Base-by-base conservation (phyloP, 2,329 filamentous ascomycete species). In the Apiospora malaysiana region DNA sequence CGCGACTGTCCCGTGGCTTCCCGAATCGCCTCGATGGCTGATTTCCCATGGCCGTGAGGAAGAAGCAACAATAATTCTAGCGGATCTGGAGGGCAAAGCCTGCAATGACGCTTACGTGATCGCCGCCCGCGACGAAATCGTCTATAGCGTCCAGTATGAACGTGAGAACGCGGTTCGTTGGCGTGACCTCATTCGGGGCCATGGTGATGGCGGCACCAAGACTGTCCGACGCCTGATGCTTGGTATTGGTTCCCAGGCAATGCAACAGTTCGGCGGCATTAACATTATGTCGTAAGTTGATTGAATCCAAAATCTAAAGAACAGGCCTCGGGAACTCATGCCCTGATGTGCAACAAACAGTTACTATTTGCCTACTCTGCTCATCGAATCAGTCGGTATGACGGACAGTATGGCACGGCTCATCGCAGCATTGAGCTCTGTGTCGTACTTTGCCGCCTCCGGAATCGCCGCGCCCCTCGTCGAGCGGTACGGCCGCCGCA, bases 321-420 rank as follows among this genome's bases (percentile, higher is more conserved):
- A 16, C 16, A 46, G 14, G 43, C 43, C 18, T 16, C 43, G 18
- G 5, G 2, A 5, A 10, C 1, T 2, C 12, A 46, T 21, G 12
- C 14, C 16, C 77, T 80, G n/a, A 68, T 80, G 2, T 76, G 75
- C 2, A 71, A 73, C 43, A 71, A 78, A 18, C 75, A 77, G 23
- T 45, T 77, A 77, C 59, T 77, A 78, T 69, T 75, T 88, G 0
- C 85, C 86, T 0, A 86, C 84, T 0, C 83, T 89, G 0, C 76
- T 89, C 4, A 88, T 87, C 66, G 75, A 84, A 43, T 87, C 84
- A 0, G 86, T 89, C 7, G 83, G 84, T 1, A 81, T 89, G 12
- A 78, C 78, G 9, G 83, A 87, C 40, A 82, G 76, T 23, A 82
- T 87, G 77, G 84, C 87, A 1, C 82, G 87, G 12, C 81, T 89